A percentile compares a stretch with the other conserved stretches of the same genome.
phyloP scores from a whole-genome alignment of 306 rosid genomes.

The Cicer pinnatifidum region DNA sequence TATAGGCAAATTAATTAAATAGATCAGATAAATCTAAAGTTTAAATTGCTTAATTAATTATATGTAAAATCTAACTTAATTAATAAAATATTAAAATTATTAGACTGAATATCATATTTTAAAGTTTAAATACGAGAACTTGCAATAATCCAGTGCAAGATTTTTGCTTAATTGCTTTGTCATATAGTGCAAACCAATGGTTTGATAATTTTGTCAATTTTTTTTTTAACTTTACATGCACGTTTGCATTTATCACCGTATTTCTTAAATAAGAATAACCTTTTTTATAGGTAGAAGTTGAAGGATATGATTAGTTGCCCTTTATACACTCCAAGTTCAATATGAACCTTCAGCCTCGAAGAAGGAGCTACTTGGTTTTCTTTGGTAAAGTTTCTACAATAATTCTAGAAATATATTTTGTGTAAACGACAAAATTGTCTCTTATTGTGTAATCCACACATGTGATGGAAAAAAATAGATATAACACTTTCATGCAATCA shows the following conservation, averaged over 20 bases:
- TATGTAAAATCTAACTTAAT: too few relatives aligned
- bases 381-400: slow-evolving; percentile 36
- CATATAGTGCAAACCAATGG: too few relatives aligned
- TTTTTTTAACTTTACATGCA: neutral
- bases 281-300: neutral
- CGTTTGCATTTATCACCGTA: slow-evolving; percentile 11
- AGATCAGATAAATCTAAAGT: too few relatives aligned
- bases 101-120: too few relatives aligned
- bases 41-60: too few relatives aligned
- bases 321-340: slow-evolving; percentile 24
- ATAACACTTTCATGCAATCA: slow-evolving; percentile 33
- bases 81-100: too few relatives aligned
- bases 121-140: too few relatives aligned
- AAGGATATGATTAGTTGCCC: slow-evolving; percentile 5
- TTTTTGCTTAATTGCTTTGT: too few relatives aligned
- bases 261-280: slow-evolving; percentile 27
- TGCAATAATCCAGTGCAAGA: too few relatives aligned
- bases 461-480: slow-evolving; percentile 27
- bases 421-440: slow-evolving; percentile 36
- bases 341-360: slow-evolving; percentile 29
- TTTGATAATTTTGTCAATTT: too few relatives aligned
- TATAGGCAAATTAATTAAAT: too few relatives aligned
- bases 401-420: slow-evolving; percentile 17
- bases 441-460: slow-evolving; percentile 38
- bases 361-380: slow-evolving; percentile 17